These are phyloP conservation scores for Solanum chacoense DNA, from an alignment of 305 asterid genomes.

Conservation along the genomic window DNA sequence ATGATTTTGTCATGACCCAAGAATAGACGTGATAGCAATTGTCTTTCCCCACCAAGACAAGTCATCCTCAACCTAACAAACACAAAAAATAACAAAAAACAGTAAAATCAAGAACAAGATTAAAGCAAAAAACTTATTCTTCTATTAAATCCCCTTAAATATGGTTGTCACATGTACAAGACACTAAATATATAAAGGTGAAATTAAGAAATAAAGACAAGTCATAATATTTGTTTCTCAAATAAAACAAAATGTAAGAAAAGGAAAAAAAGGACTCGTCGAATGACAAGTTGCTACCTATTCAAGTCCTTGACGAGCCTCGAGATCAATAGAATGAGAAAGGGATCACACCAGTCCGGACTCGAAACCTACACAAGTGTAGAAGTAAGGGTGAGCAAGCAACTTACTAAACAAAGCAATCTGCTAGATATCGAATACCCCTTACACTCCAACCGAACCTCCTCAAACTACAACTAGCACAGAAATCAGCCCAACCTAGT, in stretches of 20 bases:
- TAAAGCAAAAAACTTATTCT: too few relatives aligned
- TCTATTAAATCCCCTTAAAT: too few relatives aligned
- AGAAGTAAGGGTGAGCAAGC: not conserved
- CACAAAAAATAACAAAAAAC: too few relatives aligned
- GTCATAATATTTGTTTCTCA: not conserved
- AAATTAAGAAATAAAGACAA: not conserved
- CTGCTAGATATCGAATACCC: too few relatives aligned
- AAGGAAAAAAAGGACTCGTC: not conserved
- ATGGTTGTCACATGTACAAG: too few relatives aligned
- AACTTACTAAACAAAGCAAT: not conserved
- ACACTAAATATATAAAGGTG: too few relatives aligned
- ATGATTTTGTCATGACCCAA: too few relatives aligned
- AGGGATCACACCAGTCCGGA: not conserved
- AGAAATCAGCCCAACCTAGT: not conserved
- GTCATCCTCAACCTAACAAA: too few relatives aligned
- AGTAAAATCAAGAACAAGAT: too few relatives aligned
- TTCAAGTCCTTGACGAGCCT: not conserved
- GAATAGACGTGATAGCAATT: too few relatives aligned
- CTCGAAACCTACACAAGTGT: not conserved
- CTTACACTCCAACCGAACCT: not conserved
- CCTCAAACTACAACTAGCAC: not conserved
- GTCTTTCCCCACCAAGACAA: too few relatives aligned
- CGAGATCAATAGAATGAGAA: not conserved
- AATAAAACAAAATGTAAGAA: not conserved
- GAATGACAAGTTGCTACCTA: not conserved